Conservation (phyloP, 176 grass and related monocot species). For the Alloteropsis semialata region DNA sequence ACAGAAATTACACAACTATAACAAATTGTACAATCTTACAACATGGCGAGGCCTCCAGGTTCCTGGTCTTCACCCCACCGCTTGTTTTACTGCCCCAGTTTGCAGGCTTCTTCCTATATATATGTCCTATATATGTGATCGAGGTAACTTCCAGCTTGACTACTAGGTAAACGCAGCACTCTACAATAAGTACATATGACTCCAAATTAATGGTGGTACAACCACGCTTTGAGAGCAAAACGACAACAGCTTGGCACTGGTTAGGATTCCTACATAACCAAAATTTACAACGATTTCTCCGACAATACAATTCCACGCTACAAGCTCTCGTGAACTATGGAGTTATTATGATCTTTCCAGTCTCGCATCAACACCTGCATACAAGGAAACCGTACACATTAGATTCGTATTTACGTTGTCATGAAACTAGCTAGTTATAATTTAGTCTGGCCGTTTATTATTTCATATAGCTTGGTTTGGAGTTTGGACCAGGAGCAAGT, state of each 20-base stretch:
- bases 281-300: constrained; percentile 49
- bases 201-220: constrained; percentile 46
- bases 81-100: constrained; percentile 39
- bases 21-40: constrained; percentile 54
- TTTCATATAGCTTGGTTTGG: background rate
- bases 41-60: constrained; percentile 46
- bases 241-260: constrained; percentile 6
- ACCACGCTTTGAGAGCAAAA: constrained; percentile 31
- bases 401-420: background rate
- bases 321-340: constrained; percentile 34
- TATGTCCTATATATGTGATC: no score
- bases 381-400: background rate
- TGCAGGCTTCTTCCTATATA: constrained; percentile 39
- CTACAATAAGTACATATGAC: constrained; percentile 53
- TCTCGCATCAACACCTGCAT: constrained; percentile 41
- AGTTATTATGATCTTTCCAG: constrained; percentile 34
- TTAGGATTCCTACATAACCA: constrained; percentile 51
- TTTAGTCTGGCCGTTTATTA: background rate
- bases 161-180: constrained; percentile 44
- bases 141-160: constrained; percentile 40
- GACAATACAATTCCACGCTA: constrained; percentile 26
- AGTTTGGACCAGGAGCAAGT: background rate
- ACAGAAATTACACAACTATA: constrained; percentile 21
- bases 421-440: background rate
- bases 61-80: constrained; percentile 45